phyloP scores from a whole-genome alignment of 441 rosid genomes.

The Mallotus repandus region DNA sequence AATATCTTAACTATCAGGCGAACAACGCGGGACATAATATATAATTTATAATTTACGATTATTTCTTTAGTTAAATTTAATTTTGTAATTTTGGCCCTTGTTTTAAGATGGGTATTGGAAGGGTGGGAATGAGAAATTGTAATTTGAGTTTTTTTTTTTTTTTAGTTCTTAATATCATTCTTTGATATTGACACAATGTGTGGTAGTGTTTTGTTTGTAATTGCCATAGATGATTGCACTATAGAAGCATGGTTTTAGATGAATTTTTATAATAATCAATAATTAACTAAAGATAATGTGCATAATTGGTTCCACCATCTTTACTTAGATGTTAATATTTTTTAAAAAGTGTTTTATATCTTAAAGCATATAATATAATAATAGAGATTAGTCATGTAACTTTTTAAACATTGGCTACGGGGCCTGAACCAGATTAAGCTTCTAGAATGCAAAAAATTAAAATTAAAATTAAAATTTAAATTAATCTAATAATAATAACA shows the following conservation, averaged over 20 bases:
- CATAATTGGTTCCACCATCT: constrained; percentile 71
- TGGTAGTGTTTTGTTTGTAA: background rate
- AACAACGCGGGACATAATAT: background rate
- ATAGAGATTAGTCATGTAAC: constrained; percentile 34
- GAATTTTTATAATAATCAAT: background rate
- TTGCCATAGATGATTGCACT: constrained; percentile 31
- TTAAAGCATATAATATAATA: constrained; percentile 11
- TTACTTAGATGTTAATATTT: constrained; percentile 26
- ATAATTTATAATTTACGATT: constrained; percentile 11
- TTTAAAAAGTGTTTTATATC: constrained; percentile 15
- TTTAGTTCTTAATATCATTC: constrained; percentile 27
- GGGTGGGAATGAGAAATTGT: constrained; percentile 18
- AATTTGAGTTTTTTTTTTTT: constrained; percentile 20
- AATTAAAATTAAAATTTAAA: too few species aligned
- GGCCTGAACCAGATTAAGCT: constrained; percentile 48
- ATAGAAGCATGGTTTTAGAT: constrained; percentile 31
- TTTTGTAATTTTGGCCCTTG: background rate
- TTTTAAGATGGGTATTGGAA: background rate
- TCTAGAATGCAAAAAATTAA: constrained; percentile 42
- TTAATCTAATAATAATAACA: background rate
- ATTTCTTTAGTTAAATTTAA: constrained; percentile 7
- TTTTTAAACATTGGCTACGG: constrained; percentile 59
- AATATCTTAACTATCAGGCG: too few species aligned
- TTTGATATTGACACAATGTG: constrained; percentile 20
- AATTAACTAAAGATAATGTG: constrained; percentile 28